Evolutionary conservation across 2,329 filamentous ascomycete genomes (phyloP), one percentile per base, ranked within the genome.

Genomic region (Reticulascus tulasneorum): DNA sequence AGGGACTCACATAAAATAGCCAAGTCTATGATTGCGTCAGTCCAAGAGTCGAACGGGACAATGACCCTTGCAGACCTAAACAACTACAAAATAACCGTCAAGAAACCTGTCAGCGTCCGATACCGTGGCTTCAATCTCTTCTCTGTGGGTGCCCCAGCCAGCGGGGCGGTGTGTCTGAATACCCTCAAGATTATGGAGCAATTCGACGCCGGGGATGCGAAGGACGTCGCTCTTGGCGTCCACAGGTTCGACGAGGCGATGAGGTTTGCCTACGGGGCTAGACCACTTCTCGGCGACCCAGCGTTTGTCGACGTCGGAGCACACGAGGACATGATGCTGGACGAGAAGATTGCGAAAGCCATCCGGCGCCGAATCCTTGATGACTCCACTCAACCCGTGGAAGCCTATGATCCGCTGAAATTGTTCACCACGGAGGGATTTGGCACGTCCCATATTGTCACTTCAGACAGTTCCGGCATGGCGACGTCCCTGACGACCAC

Each of bases 191-290:
- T 82, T 21, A 74, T 96, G 59, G 83, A 91, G 58, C 84, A 86
- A 13, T 95, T 85, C 58, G 63, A 71, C 4, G 59, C 65, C 23
- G 66, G 80, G 18, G 80, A 78, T 41, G 55, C 69, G 7, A 41
- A 59, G 9, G 64, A 75, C 27, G 58, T 60, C 15, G 82, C 87
- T 48, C 64, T 94, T 1, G 87, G 82, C 23, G 83, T 82, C 1
- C 93, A 97, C 60, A 78, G 86, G 11, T 74, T 95, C 46, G 79
- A 88, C 52, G 93, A 97, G 67, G 84, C 89, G 10, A 87, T 95
- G 66, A 77, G 88, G 16, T 97, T 94, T 57, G 89, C 79, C 4
- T 97, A 96, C 55, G 89, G 83, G 5, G 67, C 84, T 49, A 80
- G 89, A 38, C 73, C 79, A n/a, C 72, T 82, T 19, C 74, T 97